A percentile compares a stretch with the other conserved stretches of the same genome.
These are phyloP conservation scores for Botryobasidium botryosum DNA, from an alignment of 768 basidiomycete species.

Conservation along the genomic window DNA sequence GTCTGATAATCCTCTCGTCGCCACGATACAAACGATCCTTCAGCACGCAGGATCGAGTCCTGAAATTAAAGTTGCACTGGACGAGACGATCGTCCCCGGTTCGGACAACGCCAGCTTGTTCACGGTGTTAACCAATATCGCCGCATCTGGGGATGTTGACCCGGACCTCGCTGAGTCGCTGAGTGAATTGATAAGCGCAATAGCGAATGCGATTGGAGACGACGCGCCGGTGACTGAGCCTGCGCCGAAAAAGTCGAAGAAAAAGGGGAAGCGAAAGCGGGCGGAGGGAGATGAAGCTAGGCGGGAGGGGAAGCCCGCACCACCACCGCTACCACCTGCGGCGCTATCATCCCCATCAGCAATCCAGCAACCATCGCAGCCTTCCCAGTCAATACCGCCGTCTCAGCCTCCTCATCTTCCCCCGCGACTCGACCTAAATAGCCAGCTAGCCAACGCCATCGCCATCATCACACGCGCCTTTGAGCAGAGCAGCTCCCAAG, in stretches of 20 bases:
- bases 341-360: background rate
- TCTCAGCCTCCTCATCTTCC: background rate
- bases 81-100: conserved; percentile 33
- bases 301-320: background rate
- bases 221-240: too few relatives aligned
- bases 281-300: background rate
- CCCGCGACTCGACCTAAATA: background rate
- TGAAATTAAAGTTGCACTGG: conserved; percentile 36
- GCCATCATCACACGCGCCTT: conserved; percentile 5
- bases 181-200: too few relatives aligned
- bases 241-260: background rate
- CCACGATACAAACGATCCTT: conserved; percentile 30
- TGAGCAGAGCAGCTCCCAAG: background rate
- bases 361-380: background rate
- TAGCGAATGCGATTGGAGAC: too few relatives aligned
- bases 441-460: conserved; percentile 7
- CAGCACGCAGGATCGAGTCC: conserved; percentile 38
- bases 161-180: background rate
- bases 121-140: conserved; percentile 27
- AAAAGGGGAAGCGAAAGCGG: conserved; percentile 33
- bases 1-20: conserved; percentile 8
- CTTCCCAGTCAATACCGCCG: background rate
- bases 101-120: conserved; percentile 34
- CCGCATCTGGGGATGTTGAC: background rate
- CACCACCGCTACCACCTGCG: background rate